Percentiles rank a stretch among this genome's conserved stretches.
These are phyloP conservation scores for Diaporthe ilicicola DNA, from an alignment of 2,329 filamentous ascomycete species.

Conservation along the genomic window DNA sequence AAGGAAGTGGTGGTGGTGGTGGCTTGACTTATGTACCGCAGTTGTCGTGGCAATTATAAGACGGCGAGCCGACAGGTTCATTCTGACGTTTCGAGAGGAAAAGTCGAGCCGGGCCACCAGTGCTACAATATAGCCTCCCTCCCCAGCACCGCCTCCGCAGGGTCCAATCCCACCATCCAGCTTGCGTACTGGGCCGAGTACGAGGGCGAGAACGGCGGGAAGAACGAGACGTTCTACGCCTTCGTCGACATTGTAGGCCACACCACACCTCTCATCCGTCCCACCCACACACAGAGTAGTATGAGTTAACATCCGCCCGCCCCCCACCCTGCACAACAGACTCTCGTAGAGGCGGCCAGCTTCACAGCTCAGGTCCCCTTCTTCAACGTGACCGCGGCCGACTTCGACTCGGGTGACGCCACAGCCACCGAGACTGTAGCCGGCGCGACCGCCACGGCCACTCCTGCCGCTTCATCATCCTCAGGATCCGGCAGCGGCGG, in stretches of 20 bases:
- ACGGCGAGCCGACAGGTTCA: constrained; percentile 45
- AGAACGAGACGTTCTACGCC: constrained; percentile 48
- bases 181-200: constrained; percentile 57
- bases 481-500: constrained; percentile 35
- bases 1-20: neutral
- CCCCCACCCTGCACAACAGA: constrained; percentile 35
- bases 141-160: constrained; percentile 46
- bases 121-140: constrained; percentile 51
- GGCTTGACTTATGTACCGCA: constrained; percentile 48
- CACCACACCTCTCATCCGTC: neutral
- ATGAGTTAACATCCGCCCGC: neutral
- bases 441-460: neutral
- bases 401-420: constrained; percentile 40
- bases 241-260: constrained; percentile 49
- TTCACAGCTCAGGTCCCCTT: constrained; percentile 44
- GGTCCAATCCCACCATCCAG: constrained; percentile 58
- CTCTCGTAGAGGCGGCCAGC: constrained; percentile 42
- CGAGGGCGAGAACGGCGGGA: constrained; percentile 45
- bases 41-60: constrained; percentile 54
- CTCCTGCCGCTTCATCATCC: neutral
- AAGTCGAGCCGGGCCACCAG: constrained; percentile 55
- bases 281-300: neutral
- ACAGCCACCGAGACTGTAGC: constrained; percentile 36
- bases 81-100: constrained; percentile 43
- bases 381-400: constrained; percentile 46